Evolutionary conservation across 805 yeast genomes (phyloP).

Genomic region (Ogataea haglerorum): DNA sequence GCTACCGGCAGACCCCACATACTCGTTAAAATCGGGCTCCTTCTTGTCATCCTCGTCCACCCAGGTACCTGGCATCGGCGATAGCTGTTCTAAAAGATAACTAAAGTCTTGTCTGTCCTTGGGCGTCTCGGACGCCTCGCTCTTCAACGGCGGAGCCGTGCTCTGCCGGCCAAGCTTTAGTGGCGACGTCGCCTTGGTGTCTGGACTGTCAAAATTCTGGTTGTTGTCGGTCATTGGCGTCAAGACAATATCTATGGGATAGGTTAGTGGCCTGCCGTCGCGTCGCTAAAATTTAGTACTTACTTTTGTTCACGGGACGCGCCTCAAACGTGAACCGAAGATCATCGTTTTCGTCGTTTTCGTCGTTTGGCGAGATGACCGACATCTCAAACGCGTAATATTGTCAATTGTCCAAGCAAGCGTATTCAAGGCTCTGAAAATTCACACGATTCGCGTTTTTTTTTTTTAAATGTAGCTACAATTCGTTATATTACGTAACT

Average conservation of each 20-base stretch:
- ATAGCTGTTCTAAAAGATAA: constrained; percentile 24
- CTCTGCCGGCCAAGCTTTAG: constrained; percentile 12
- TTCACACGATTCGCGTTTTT: constrained; percentile 1
- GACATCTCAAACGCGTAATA: constrained; percentile 3
- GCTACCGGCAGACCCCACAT: constrained; percentile 16
- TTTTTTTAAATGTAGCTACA: neutral
- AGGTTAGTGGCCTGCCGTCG: constrained; percentile 6
- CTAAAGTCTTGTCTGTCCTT: constrained; percentile 25
- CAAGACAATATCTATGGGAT: neutral
- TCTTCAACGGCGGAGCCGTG: neutral
- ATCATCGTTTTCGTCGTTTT: constrained; percentile 6
- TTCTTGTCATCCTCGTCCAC: constrained; percentile 14
- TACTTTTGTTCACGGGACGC: constrained; percentile 6
- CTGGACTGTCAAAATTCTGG: constrained; percentile 18
- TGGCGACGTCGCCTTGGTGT: constrained; percentile 28
- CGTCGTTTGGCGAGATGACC: constrained; percentile 1
- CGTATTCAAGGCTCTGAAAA: constrained; percentile 1
- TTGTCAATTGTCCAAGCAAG: neutral
- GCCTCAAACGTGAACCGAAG: constrained; percentile 18
- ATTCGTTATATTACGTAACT: neutral
- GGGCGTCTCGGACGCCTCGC: constrained; percentile 7
- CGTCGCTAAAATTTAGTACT: constrained; percentile 6
- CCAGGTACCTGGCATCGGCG: constrained; percentile 32
- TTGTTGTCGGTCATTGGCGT: constrained; percentile 13
- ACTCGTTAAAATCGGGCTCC: constrained; percentile 15